Conservation (phyloP, 192 early-diverging fungal species). For the Backusella mclennaniae region DNA sequence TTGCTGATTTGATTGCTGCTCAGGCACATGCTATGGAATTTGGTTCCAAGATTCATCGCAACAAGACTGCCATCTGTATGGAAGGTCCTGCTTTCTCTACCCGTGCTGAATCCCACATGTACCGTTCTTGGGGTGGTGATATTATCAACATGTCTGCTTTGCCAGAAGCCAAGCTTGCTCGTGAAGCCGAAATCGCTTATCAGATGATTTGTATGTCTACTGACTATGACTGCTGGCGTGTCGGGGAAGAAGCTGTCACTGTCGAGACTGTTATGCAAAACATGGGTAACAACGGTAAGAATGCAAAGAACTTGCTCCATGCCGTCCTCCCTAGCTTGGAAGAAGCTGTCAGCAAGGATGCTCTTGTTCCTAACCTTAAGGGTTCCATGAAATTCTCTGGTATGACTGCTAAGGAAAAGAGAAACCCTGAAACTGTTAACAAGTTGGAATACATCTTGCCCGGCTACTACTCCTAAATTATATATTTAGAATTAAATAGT, state of each 20-base stretch:
- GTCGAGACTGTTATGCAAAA: conserved; percentile 86
- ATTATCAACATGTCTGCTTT: conserved; percentile 98
- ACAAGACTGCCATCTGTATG: conserved; percentile 95
- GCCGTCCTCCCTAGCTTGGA: conserved; percentile 80
- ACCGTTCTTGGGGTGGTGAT: conserved; percentile 89
- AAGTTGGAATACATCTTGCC: conserved; percentile 88
- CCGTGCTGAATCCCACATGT: conserved; percentile 94
- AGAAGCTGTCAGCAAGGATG: conserved; percentile 52
- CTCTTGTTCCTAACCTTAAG: conserved; percentile 60
- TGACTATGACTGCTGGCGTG: conserved; percentile 94
- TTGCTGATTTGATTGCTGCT: conserved; percentile 71
- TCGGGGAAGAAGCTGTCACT: conserved; percentile 78
- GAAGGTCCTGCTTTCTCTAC: conserved; percentile 99
- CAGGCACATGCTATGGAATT: conserved; percentile 41
- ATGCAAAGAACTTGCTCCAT: conserved; percentile 77
- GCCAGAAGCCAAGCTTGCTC: conserved; percentile 95
- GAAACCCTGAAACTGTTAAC: conserved; percentile 61
- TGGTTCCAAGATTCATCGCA: conserved; percentile 56
- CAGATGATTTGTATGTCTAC: conserved; percentile 99
- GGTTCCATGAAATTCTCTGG: conserved; percentile 83
- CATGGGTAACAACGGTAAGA: conserved; percentile 79
- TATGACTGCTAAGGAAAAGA: conserved; percentile 79
- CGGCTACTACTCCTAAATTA: conserved; percentile 54
- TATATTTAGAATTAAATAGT: background rate
- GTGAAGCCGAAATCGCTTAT: conserved; percentile 98